Base-by-base conservation (phyloP, 2,329 filamentous ascomycete species). In the Mycosphaerella sp. region DNA sequence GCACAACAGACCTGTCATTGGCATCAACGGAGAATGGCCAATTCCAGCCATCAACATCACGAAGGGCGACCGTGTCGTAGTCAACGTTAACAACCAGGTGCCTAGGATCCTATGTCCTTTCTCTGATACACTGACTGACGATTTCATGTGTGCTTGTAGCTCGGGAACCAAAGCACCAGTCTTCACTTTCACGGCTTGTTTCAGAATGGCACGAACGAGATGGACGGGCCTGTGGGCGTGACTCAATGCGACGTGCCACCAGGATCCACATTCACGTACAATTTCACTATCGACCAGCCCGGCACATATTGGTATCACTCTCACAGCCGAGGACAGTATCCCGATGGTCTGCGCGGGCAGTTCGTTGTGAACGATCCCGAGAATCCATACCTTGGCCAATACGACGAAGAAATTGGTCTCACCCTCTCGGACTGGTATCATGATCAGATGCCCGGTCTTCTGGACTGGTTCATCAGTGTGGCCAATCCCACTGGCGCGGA, bases 181-280 rank as follows among this genome's bases (percentile, higher is more conserved):
- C 75, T 91, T 4, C 87, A 92, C 66, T 91, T 87, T 68, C 87
- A 92, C 61, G 87, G 87, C 12, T 77, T 92, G 58, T 89, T 82
- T 65, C 86, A 89, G 66, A 87, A 87, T 60, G 85, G 85, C 9
- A 87, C 85, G 0, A 87, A 82, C 55, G 77, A 78, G 53, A 87
- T 89, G 83, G 87, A 92, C 63, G 87, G 87, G 0, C 79, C 85
- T 1, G 75, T 81, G 0, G 84, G 80, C 36, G 77, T 87, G 4
- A 84, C 80, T 0, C 85, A 87, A 65, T 87, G 84, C 57, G 77
- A 80, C 0, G 84, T 89, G 45, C 76, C 80, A 0, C 82, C 85
- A 0, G 81, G 81, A 1, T 71, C 75, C 2, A 80, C 74, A 1
- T 85, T 86, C 58, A 82, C 78, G 0, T 90, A 89, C 66, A 79